A percentile compares a stretch with the other conserved stretches of the same genome.
phyloP scores from a whole-genome alignment of 345 rosid genomes.

The Aquilaria sinensis region DNA sequence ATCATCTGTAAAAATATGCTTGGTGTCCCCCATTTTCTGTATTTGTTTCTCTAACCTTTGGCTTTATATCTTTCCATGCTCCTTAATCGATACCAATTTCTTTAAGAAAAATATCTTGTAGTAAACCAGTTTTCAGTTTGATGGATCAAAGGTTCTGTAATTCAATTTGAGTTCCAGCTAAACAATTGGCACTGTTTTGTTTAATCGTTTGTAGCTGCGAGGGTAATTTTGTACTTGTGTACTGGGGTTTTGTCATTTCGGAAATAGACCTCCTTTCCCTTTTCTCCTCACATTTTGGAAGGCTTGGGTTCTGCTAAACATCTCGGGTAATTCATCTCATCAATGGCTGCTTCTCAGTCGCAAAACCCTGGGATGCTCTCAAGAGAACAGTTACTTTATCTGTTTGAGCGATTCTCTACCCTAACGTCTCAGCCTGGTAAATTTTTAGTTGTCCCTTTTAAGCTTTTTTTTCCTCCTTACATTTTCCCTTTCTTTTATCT shows the following conservation, averaged over 20 bases:
- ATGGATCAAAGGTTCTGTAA: no score
- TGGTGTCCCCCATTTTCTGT: background rate
- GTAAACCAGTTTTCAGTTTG: no score
- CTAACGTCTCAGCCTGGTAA: conserved; percentile 62
- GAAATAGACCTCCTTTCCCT: background rate
- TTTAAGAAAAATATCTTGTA: no score
- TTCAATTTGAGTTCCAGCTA: no score
- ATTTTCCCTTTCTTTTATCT: background rate
- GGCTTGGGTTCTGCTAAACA: background rate
- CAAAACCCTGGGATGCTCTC: conserved; percentile 55
- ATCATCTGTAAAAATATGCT: no score
- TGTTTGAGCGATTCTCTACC: conserved; percentile 63
- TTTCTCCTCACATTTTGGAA: background rate
- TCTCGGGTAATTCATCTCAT: background rate
- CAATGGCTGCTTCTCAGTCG: conserved; percentile 18
- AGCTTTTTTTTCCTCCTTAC: background rate
- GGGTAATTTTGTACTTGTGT: conserved; percentile 4
- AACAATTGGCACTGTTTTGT: no score
- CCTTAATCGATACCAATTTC: no score
- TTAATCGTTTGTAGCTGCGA: no score
- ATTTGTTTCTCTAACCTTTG: background rate
- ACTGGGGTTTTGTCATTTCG: background rate
- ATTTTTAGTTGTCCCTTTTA: background rate
- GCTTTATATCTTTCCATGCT: no score
- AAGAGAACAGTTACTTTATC: conserved; percentile 53